Evolutionary conservation across 1,139 yeast genomes (phyloP).

Genomic region (Blastobotrys persicus): DNA sequence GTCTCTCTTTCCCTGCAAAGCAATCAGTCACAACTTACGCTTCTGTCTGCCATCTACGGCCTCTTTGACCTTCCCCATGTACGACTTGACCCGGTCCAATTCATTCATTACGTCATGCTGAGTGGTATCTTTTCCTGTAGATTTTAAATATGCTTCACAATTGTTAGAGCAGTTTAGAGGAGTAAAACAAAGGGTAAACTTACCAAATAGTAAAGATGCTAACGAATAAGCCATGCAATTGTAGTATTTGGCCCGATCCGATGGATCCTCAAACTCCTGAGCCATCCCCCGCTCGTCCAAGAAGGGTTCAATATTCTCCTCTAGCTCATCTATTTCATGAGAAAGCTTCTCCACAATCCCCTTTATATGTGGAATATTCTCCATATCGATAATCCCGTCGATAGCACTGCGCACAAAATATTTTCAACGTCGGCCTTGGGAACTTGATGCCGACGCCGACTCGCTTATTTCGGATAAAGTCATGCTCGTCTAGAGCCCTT

Average conservation of each 20-base stretch:
- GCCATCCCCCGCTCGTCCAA: conserved; percentile 29
- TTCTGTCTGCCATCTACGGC: conserved; percentile 32
- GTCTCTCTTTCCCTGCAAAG: not conserved
- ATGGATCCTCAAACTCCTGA: conserved; percentile 28
- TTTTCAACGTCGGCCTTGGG: too few relatives aligned
- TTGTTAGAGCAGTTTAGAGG: not conserved
- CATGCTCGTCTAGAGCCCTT: not conserved
- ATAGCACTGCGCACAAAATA: too few relatives aligned
- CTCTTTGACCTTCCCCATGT: conserved; percentile 60
- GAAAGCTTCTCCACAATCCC: conserved; percentile 30
- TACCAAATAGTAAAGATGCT: conserved; percentile 43
- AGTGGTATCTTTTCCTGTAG: conserved; percentile 56
- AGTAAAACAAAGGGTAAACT: conserved; percentile 10
- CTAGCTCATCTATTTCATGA: conserved; percentile 31
- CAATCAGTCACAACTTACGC: conserved; percentile 8
- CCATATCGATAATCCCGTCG: too few relatives aligned
- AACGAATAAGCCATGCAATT: conserved; percentile 41
- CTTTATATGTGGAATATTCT: conserved; percentile 27
- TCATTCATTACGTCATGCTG: conserved; percentile 68
- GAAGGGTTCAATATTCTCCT: conserved; percentile 28
- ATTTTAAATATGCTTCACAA: conserved; percentile 54
- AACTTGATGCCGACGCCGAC: too few relatives aligned
- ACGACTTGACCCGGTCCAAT: conserved; percentile 63
- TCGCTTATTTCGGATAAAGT: not conserved
- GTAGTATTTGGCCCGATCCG: conserved; percentile 37